Conservation (phyloP, 306 rosid species). For the Vicia sativa region DNA sequence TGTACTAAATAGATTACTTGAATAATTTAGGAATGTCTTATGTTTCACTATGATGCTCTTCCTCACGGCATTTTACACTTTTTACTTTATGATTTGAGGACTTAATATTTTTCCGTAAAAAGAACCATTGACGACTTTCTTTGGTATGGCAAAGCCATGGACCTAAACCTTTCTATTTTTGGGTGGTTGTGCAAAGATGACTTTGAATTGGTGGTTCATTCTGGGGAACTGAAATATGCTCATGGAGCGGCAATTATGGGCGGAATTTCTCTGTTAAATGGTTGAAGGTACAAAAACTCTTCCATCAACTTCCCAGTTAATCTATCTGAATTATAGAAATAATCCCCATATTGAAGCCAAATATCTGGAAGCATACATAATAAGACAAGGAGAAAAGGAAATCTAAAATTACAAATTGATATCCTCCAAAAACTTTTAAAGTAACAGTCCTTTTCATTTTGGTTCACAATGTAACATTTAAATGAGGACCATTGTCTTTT, state of each 20-base stretch:
- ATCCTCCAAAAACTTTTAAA: slow-evolving; percentile 7
- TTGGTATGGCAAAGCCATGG: slow-evolving; percentile 21
- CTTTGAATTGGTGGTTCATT: slow-evolving; percentile 96
- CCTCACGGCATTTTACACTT: no score
- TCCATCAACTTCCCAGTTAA: slow-evolving; percentile 22
- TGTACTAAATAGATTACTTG: no score
- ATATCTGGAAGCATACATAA: slow-evolving; percentile 3
- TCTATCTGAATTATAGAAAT: slow-evolving; percentile 25
- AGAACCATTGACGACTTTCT: slow-evolving; percentile 1
- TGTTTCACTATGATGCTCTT: no score
- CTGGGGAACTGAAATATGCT: slow-evolving; percentile 97
- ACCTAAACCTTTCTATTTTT: slow-evolving; percentile 36
- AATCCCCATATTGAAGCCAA: background rate
- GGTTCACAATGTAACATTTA: no score
- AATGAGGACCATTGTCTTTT: slow-evolving; percentile 19
- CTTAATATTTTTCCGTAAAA: slow-evolving; percentile 8
- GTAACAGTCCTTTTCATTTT: no score
- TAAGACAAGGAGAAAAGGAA: slow-evolving; percentile 27
- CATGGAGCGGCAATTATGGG: slow-evolving; percentile 98
- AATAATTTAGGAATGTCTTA: no score
- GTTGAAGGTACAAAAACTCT: slow-evolving; percentile 68
- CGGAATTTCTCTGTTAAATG: slow-evolving; percentile 94
- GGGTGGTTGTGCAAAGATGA: slow-evolving; percentile 98
- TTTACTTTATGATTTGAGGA: slow-evolving; percentile 15
- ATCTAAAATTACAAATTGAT: slow-evolving; percentile 17